Conservation (phyloP, 306 rosid genomes). For the Amphicarpaea edgeworthii region DNA sequence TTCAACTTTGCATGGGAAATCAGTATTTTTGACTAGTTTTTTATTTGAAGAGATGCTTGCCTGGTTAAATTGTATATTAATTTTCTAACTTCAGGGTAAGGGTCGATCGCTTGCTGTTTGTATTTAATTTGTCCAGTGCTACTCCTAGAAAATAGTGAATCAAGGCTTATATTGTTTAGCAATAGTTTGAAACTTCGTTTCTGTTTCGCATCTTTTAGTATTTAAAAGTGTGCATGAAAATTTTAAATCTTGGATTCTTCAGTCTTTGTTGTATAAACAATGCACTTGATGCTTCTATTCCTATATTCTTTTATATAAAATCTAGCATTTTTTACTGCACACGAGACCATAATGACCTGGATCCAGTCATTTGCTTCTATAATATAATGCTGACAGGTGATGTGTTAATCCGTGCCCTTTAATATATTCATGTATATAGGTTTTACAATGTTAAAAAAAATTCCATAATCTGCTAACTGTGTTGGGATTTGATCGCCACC, state of each 20-base stretch:
- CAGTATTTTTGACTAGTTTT: conserved; percentile 32
- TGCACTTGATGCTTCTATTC: conserved; percentile 75
- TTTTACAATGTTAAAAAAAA: conserved; percentile 37
- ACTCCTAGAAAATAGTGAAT: conserved; percentile 58
- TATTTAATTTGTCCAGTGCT: conserved; percentile 51
- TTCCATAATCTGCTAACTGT: conserved; percentile 34
- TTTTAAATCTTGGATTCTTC: conserved; percentile 57
- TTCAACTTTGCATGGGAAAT: conserved; percentile 31
- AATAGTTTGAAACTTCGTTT: conserved; percentile 34
- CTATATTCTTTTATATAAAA: conserved; percentile 35
- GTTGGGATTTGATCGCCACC: conserved; percentile 49
- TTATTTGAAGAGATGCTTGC: conserved; percentile 57
- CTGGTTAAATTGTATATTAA: conserved; percentile 45
- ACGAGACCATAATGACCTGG: conserved; percentile 74
- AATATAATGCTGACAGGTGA: conserved; percentile 46
- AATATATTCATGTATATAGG: conserved; percentile 33
- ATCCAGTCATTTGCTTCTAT: conserved; percentile 62
- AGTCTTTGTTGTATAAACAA: conserved; percentile 55
- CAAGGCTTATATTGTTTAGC: conserved; percentile 55
- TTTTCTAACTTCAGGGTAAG: conserved; percentile 46
- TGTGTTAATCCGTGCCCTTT: conserved; percentile 56
- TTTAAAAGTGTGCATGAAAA: conserved; percentile 43
- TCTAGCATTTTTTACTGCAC: conserved; percentile 45
- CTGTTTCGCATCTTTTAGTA: conserved; percentile 42
- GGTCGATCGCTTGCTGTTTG: conserved; percentile 54